Evolutionary conservation across 345 rosid genomes (phyloP), one percentile per base, ranked within the genome.

Genomic region (Citrus glauca): DNA sequence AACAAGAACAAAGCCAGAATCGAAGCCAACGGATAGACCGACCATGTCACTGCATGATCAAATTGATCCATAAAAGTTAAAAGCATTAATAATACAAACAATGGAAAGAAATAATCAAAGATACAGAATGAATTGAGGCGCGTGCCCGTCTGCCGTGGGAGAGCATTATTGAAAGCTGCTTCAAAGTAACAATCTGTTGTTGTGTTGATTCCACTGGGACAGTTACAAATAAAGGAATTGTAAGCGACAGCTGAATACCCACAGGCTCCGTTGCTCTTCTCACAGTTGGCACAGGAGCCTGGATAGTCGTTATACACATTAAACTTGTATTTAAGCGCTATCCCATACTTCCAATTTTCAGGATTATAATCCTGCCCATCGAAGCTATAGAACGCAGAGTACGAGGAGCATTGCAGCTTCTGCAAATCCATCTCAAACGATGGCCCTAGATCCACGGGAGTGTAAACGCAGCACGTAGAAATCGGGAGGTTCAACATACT

Each of bases 391-490:
- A 93, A 88, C 8, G 87, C 98, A 2, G 98, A 87, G 81, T 93
- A 95, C 0, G 95, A 91, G 11, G 87, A 73, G 82, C 97, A 95
- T 20, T 81, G 60, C 77, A 95, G 80, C 83, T 91, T 93, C 83
- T 86, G 57, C 30, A 93, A 84, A 73, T 95, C 91, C 88, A 95
- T 86, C 56, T 91, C 91, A 32, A 93, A 93, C 7, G 98, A 78
- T 2, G 98, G 98, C 37, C 98, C 98, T 7, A 95, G 94, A 78
- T 95, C 97, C 7, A 93, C 85, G 0, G 98, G 98, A 1, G 95
- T 85, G 78, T 95, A 95, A 64, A 95, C 95, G 71, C 98, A 95
- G n/a, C 98, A 95, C 3, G 94, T 88, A 55, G 98, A 93, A 53
- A 87, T 90, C 0, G 94, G 97, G 24, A 89, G 91, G 80, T 89